Evolutionary conservation across 129 eudicot genomes (phyloP).

Genomic region (Helianthus annuus): HanXRQr2.0-SUNRISE NC_035446.2:90594363-90594862

Average conservation of each 20-base stretch:
- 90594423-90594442: too few species aligned
- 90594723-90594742: constrained; percentile 54
- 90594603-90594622: background rate
- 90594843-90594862: background rate
- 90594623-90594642: background rate
- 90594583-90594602: constrained; percentile 4
- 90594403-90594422: too few species aligned
- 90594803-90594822: constrained; percentile 87
- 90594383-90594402: too few species aligned
- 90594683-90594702: too few species aligned
- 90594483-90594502: constrained; percentile 28
- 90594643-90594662: constrained; percentile 13
- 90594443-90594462: too few species aligned
- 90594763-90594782: constrained; percentile 84
- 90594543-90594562: constrained; percentile 52
- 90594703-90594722: constrained; percentile 28
- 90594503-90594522: constrained; percentile 17
- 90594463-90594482: background rate
- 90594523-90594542: constrained; percentile 38
- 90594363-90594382: too few species aligned
- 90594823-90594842: constrained; percentile 26
- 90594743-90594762: constrained; percentile 71
- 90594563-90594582: constrained; percentile 48
- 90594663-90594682: constrained; percentile 26
- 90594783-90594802: constrained; percentile 86